Base-by-base conservation (phyloP, 2,329 filamentous ascomycete species). In the Pyrenochaeta sp. region DNA sequence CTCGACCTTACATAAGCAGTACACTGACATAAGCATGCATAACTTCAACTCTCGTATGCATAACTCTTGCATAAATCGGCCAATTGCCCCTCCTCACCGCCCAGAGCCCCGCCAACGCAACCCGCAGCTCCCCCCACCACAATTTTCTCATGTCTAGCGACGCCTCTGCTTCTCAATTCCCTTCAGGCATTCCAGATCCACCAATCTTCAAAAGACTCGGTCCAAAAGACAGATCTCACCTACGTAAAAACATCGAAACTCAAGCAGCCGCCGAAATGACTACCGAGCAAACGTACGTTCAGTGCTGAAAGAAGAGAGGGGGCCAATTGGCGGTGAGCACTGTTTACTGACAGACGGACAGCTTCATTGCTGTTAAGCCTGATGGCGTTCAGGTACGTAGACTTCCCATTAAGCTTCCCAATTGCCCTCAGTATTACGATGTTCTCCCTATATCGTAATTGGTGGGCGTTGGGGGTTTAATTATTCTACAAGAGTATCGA, bases 281-380 rank as follows among this genome's bases (percentile, higher is more conserved):
- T 30, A 24, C 43, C 24, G 34, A 39, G 19, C 32, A 61, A 47
- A 54, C 93, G 92, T 96, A 84, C 82, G 91, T 84, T 42, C 52
- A 46, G 45, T 24, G 40, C 6, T 37, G 15, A 0, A n/a, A 12
- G 36, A 19, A 25, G 46, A 32, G 43, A 52, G 45, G 9, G 24
- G 50, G 32, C 25, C 27, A 19, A 52, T 37, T 57, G 45, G 52
- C 60, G 65, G 66, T 68, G 64, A 66, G 73, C 61, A 61, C 27
- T 24, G 37, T 50, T 54, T 62, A 64, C 72, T 76, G 56, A 74
- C 65, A 58, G 61, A 54, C 72, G 62, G 57, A 72, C 77, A 98
- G 94, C 86, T 98, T 98, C 91, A 98, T 98, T 88, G 95, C 95
- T 81, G 92, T 99, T 89, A 99, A 99, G 93, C 95, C 94, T 76